Conservation (phyloP, 495 filamentous ascomycete species). For the Hypomontagnella monticulosa region DNA sequence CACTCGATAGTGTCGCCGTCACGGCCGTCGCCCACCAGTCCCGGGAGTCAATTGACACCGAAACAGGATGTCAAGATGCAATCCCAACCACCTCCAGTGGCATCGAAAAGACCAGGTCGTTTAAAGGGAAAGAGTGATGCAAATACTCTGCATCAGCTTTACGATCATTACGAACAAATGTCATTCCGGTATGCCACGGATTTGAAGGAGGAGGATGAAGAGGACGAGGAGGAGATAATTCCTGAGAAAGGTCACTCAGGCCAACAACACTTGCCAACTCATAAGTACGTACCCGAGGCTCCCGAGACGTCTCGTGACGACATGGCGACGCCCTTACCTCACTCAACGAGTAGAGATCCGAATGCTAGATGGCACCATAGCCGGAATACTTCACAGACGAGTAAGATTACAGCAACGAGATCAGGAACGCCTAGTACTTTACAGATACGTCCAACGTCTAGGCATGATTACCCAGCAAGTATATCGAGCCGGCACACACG, state of each 20-base stretch:
- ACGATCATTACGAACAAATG: constrained; percentile 64
- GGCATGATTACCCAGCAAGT: constrained; percentile 53
- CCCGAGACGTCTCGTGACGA: constrained; percentile 38
- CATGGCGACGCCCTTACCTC: constrained; percentile 35
- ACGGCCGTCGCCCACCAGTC: constrained; percentile 21
- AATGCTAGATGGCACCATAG: constrained; percentile 38
- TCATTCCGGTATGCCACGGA: constrained; percentile 49
- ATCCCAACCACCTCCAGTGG: constrained; percentile 31
- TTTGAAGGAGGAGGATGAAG: constrained; percentile 48
- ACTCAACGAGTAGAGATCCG: constrained; percentile 18
- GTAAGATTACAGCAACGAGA: constrained; percentile 36
- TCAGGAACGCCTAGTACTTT: constrained; percentile 39
- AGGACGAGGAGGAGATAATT: constrained; percentile 28
- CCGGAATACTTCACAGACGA: constrained; percentile 43
- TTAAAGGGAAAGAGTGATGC: constrained; percentile 47
- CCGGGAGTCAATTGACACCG: constrained; percentile 26
- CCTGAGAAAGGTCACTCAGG: constrained; percentile 8
- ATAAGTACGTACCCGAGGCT: constrained; percentile 25
- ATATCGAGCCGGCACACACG: constrained; percentile 61
- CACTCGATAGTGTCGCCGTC: constrained; percentile 31
- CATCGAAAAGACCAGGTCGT: constrained; percentile 43
- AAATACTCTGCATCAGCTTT: constrained; percentile 53
- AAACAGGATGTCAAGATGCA: constrained; percentile 40
- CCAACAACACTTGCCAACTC: constrained; percentile 17
- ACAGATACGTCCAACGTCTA: constrained; percentile 39